phyloP scores from a whole-genome alignment of 805 yeast genomes.

The Saccharomycopsis sp. region DNA sequence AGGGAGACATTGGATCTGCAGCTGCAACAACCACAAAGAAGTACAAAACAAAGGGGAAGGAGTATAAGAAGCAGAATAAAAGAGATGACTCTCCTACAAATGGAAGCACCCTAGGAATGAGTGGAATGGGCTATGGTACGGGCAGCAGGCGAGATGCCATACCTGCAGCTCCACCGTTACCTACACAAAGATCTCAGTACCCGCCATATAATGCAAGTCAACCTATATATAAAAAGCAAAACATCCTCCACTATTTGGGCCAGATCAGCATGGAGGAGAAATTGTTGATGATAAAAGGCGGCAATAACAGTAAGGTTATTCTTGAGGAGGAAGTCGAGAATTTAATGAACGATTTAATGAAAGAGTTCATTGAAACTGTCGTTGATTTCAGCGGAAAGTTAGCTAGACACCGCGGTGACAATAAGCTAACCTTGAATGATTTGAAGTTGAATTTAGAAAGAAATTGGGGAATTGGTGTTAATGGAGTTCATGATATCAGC shows the following conservation, averaged over 20 bases:
- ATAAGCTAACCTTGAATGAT: slow-evolving; percentile 9
- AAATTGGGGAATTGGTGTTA: slow-evolving; percentile 19
- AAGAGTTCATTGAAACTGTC: slow-evolving; percentile 18
- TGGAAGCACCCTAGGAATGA: neutral
- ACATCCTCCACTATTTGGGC: slow-evolving; percentile 13
- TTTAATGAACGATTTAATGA: slow-evolving; percentile 17
- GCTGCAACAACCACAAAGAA: neutral
- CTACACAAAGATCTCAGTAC: neutral
- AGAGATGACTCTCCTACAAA: neutral
- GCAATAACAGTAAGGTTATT: slow-evolving; percentile 13
- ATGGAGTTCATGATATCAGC: slow-evolving; percentile 14
- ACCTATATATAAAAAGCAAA: slow-evolving; percentile 12
- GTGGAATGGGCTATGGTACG: neutral
- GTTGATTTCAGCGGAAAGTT: slow-evolving; percentile 17
- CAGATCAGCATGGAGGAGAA: slow-evolving; percentile 17
- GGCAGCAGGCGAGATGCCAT: neutral
- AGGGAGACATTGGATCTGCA: neutral
- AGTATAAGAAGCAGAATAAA: neutral
- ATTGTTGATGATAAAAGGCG: slow-evolving; percentile 8
- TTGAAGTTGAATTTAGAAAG: slow-evolving; percentile 19
- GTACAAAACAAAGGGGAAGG: neutral
- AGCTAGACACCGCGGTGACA: slow-evolving; percentile 17
- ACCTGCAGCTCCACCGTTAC: slow-evolving; percentile 2
- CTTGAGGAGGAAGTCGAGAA: slow-evolving; percentile 19
- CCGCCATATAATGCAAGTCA: slow-evolving; percentile 12